Evolutionary conservation across 2,329 filamentous ascomycete genomes (phyloP).

Genomic region (Nannizziopsis arthrosporioides): DNA sequence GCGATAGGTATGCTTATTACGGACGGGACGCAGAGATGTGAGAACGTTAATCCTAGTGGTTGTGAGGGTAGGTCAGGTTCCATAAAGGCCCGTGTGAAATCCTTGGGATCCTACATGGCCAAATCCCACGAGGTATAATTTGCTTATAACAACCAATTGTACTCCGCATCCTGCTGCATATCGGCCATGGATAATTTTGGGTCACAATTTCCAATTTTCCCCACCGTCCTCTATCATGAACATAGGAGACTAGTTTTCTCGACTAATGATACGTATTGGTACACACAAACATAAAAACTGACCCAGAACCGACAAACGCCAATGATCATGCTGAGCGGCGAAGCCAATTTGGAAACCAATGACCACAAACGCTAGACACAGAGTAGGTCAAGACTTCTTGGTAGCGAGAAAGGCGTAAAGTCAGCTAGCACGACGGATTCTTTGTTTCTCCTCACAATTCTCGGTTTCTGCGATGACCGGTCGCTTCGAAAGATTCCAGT

Average conservation of each 20-base stretch:
- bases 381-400: background rate
- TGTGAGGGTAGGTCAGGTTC: too few species aligned
- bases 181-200: too few species aligned
- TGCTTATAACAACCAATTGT: too few species aligned
- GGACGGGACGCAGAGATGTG: too few species aligned
- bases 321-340: constrained; percentile 9
- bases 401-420: background rate
- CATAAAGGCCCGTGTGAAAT: too few species aligned
- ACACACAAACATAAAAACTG: background rate
- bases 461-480: constrained; percentile 25
- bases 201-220: background rate
- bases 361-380: constrained; percentile 1
- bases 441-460: background rate
- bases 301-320: constrained; percentile 2
- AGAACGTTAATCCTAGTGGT: too few species aligned
- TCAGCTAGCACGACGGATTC: too few species aligned
- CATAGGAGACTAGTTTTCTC: background rate
- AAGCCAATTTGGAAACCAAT: background rate
- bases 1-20: too few species aligned
- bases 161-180: too few species aligned
- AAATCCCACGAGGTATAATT: too few species aligned
- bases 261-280: background rate
- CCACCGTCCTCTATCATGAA: constrained; percentile 1
- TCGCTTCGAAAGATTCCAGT: constrained; percentile 39
- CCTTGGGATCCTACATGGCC: too few species aligned